These are phyloP conservation scores for Collariella sp. DNA, from an alignment of 495 filamentous ascomycete species.

Conservation along the genomic window DNA sequence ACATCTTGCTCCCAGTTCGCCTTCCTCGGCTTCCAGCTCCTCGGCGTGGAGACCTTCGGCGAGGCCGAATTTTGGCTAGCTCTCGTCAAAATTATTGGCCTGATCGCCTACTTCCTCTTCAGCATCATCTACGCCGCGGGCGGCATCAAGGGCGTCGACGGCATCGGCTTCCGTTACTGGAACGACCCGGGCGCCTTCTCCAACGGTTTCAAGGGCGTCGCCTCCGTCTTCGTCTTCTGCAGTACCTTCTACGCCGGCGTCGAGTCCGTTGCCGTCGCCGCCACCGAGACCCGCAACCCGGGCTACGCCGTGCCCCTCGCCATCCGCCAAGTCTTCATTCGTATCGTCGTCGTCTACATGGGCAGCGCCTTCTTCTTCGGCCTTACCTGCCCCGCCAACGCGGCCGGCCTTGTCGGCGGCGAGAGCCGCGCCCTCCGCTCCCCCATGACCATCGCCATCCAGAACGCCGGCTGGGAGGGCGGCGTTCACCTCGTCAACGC, in stretches of 20 bases:
- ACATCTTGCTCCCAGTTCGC: conserved; percentile 27
- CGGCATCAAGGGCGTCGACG: conserved; percentile 38
- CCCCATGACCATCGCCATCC: conserved; percentile 54
- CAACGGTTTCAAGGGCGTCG: conserved; percentile 54
- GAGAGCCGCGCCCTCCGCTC: conserved; percentile 40
- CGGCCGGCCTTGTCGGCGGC: conserved; percentile 41
- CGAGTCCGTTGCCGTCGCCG: conserved; percentile 64
- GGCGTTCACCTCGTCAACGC: conserved; percentile 62
- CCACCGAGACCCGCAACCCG: conserved; percentile 66
- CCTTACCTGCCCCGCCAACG: conserved; percentile 45
- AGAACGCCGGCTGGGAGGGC: conserved; percentile 46
- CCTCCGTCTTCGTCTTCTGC: conserved; percentile 54
- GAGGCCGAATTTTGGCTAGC: conserved; percentile 60
- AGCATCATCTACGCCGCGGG: conserved; percentile 54
- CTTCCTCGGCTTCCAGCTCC: conserved; percentile 39
- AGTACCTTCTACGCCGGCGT: conserved; percentile 68
- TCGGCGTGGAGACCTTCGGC: conserved; percentile 46
- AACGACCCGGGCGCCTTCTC: conserved; percentile 58
- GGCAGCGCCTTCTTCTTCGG: conserved; percentile 65
- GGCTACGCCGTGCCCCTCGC: conserved; percentile 59
- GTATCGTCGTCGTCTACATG: conserved; percentile 69
- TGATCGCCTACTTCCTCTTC: conserved; percentile 60
- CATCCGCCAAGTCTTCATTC: conserved; percentile 67
- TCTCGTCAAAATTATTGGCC: conserved; percentile 56
- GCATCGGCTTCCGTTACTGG: conserved; percentile 59